phyloP scores from a whole-genome alignment of 2,329 filamentous ascomycete genomes.

The Aureobasidium sp. region DNA sequence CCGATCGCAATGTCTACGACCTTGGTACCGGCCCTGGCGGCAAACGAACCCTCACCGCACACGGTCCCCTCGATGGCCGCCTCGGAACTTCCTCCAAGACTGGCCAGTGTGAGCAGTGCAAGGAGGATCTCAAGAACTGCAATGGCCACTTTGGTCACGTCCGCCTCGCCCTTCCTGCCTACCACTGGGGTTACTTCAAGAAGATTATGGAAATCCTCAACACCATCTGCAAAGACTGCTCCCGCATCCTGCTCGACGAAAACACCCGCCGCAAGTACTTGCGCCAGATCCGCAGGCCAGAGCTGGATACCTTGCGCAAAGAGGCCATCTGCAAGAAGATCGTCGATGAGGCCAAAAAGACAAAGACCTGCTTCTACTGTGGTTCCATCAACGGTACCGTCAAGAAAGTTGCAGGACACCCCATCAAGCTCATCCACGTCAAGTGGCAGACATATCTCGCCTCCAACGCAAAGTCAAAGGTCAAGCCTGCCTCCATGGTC shows the following conservation, averaged over 20 bases:
- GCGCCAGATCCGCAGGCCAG: conserved; percentile 71
- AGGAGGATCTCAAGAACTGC: conserved; percentile 72
- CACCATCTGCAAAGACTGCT: conserved; percentile 92
- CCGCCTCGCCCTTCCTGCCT: conserved; percentile 80
- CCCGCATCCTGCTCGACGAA: conserved; percentile 74
- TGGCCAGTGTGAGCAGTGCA: conserved; percentile 74
- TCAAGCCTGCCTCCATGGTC: conserved; percentile 71
- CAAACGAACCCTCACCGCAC: conserved; percentile 64
- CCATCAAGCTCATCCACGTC: conserved; percentile 92
- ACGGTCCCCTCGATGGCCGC: conserved; percentile 82
- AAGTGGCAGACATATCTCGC: conserved; percentile 84
- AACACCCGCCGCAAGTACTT: conserved; percentile 69
- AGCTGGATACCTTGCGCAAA: conserved; percentile 79
- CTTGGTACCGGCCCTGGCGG: conserved; percentile 48
- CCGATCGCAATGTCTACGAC: conserved; percentile 90
- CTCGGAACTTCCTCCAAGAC: conserved; percentile 85
- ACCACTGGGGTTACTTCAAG: conserved; percentile 93
- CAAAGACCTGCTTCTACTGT: conserved; percentile 74
- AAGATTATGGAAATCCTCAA: conserved; percentile 88
- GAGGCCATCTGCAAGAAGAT: conserved; percentile 82
- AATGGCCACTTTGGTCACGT: conserved; percentile 96
- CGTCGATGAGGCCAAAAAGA: conserved; percentile 83
- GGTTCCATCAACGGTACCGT: conserved; percentile 81
- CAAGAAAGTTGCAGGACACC: conserved; percentile 70
- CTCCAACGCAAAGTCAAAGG: conserved; percentile 79